Evolutionary conservation across 441 rosid genomes (phyloP).

Genomic region (Metrosideros polymorpha): DNA sequence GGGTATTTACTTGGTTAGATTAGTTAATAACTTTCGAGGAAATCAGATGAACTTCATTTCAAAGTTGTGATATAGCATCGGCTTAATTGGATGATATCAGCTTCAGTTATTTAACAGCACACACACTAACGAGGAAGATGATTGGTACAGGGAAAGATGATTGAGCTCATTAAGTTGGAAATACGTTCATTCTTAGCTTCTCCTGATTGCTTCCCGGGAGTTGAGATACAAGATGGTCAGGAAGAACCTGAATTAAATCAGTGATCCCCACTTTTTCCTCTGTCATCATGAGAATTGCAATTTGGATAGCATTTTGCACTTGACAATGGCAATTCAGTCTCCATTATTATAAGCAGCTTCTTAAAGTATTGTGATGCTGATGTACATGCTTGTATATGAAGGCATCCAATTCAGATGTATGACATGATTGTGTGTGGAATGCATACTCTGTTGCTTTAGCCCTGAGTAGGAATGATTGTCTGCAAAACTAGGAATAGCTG

Average conservation of each 20-base stretch:
- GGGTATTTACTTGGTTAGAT: neutral
- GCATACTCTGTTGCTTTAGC: neutral
- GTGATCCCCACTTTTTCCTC: neutral
- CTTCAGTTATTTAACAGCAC: neutral
- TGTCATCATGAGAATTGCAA: neutral
- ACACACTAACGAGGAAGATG: neutral
- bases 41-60: neutral
- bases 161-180: neutral
- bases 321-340: neutral
- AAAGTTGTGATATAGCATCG: neutral
- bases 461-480: neutral
- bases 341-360: neutral
- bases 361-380: neutral
- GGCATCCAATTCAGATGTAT: neutral
- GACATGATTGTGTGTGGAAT: neutral
- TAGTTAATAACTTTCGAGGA: neutral
- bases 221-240: neutral
- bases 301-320: neutral
- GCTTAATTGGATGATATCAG: neutral
- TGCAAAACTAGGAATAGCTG: neutral
- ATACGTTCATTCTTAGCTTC: neutral
- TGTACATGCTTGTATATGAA: neutral
- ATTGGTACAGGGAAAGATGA: neutral
- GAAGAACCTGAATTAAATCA: neutral
- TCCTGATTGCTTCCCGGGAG: neutral